Evolutionary conservation across 164 flowering plant species (phyloP).

Genomic region (Vitis rotundifolia): DNA sequence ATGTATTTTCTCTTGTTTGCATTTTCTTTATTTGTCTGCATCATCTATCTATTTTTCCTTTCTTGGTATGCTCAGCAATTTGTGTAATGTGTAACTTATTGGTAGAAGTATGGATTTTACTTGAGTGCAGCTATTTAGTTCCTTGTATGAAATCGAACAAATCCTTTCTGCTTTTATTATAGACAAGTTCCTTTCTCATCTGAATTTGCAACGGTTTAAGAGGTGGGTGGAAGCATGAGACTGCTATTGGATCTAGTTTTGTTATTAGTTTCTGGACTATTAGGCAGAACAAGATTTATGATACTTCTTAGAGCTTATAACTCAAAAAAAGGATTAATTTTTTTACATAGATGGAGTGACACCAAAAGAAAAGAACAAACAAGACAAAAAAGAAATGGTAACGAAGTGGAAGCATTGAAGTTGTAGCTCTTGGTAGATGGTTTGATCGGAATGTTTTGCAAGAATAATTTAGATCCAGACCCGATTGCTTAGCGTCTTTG

Average conservation of each 20-base stretch:
- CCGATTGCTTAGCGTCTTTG: no score
- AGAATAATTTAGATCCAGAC: no score
- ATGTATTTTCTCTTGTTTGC: slow-evolving; percentile 4
- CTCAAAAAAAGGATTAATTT: no score
- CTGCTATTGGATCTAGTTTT: background rate
- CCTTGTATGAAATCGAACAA: background rate
- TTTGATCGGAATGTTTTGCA: no score
- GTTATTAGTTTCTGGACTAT: background rate
- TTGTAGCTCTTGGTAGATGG: no score
- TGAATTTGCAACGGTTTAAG: background rate
- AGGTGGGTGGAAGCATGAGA: background rate
- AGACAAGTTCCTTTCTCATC: background rate
- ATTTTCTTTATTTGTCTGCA: background rate
- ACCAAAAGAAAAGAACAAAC: no score
- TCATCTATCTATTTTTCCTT: background rate
- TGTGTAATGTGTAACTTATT: slow-evolving; percentile 4
- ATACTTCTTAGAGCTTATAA: no score
- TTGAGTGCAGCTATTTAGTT: background rate
- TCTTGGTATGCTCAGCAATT: slow-evolving; percentile 7
- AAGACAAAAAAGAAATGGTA: no score
- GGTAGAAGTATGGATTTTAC: background rate
- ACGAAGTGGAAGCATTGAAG: no score
- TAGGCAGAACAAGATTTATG: background rate
- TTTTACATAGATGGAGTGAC: no score
- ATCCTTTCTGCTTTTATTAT: background rate